A percentile compares a stretch with the other conserved stretches of the same genome.
phyloP scores from a whole-genome alignment of 1,284 basidiomycete species.

The Boletus semigastroideus region DNA sequence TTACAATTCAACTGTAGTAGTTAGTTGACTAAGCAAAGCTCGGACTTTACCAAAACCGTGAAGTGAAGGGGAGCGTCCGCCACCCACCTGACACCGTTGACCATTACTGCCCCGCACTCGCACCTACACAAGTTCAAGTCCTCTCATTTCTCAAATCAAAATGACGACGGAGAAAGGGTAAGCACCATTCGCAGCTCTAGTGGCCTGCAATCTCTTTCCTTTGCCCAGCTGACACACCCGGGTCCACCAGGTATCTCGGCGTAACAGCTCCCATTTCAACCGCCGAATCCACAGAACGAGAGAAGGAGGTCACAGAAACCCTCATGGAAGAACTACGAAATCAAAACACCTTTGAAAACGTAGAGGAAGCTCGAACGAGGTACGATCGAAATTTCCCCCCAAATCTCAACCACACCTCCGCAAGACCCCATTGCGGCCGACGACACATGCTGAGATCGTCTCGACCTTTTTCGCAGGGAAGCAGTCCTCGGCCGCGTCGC shows the following conservation, averaged over 20 bases:
- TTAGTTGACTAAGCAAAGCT: conserved; percentile 24
- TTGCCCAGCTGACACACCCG: conserved; percentile 9
- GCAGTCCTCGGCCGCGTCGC: conserved; percentile 90
- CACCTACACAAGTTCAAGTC: conserved; percentile 6
- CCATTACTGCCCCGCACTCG: conserved; percentile 13
- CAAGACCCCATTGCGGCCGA: conserved; percentile 8
- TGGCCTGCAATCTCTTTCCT: neutral
- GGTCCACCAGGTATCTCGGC: conserved; percentile 57
- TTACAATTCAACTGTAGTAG: neutral
- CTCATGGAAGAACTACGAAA: conserved; percentile 87
- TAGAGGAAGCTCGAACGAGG: conserved; percentile 89
- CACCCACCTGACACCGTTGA: conserved; percentile 17
- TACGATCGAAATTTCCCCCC: conserved; percentile 22
- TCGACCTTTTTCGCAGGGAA: conserved; percentile 62
- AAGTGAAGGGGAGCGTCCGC: no score
- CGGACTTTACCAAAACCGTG: neutral
- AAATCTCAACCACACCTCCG: conserved; percentile 4
- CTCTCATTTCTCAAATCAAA: conserved; percentile 8
- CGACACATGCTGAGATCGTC: conserved; percentile 23
- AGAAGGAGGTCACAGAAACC: conserved; percentile 82
- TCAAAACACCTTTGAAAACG: conserved; percentile 88
- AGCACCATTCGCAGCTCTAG: conserved; percentile 2
- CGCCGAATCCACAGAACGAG: conserved; percentile 68
- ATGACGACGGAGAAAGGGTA: conserved; percentile 45
- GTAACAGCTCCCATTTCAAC: conserved; percentile 92